Percentiles rank a stretch among this genome's conserved stretches.
phyloP scores from a whole-genome alignment of 2,329 filamentous ascomycete genomes.

The Reticulascus tulasneorum region DNA sequence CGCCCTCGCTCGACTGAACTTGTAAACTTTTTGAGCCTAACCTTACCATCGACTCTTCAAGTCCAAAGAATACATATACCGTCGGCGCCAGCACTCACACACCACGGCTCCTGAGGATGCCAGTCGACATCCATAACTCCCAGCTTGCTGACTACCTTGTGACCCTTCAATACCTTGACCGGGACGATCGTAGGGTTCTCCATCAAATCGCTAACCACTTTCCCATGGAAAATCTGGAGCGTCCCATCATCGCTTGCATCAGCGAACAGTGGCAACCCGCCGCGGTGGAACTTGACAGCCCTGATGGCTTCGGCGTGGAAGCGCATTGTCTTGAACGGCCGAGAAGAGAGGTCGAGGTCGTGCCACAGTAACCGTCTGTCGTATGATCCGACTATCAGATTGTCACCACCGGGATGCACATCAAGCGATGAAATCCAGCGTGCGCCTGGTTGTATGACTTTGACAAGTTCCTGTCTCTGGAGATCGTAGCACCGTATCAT shows the following conservation, averaged over 20 bases:
- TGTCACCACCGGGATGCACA: constrained; percentile 88
- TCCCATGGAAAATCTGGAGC: constrained; percentile 94
- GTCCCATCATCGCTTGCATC: constrained; percentile 94
- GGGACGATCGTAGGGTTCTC: constrained; percentile 96
- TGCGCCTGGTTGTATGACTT: constrained; percentile 88
- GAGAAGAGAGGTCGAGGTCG: constrained; percentile 84
- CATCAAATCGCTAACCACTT: constrained; percentile 90
- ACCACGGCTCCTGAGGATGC: constrained; percentile 94
- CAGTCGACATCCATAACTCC: constrained; percentile 94
- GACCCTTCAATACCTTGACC: constrained; percentile 87
- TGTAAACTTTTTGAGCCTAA: no score
- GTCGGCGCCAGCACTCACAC: constrained; percentile 89
- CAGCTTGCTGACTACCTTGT: constrained; percentile 79
- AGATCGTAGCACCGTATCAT: constrained; percentile 93
- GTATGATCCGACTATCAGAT: constrained; percentile 90
- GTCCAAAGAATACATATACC: constrained; percentile 90
- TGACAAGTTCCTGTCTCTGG: constrained; percentile 84
- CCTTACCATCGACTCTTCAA: no score
- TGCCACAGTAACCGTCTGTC: constrained; percentile 94
- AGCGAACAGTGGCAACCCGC: constrained; percentile 77
- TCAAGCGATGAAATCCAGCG: constrained; percentile 93
- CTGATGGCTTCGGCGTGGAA: constrained; percentile 93
- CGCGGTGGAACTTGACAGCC: constrained; percentile 80
- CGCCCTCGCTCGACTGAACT: no score
- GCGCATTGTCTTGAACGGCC: constrained; percentile 93